Evolutionary conservation across 441 rosid genomes (phyloP).

Genomic region (Melianthus villosus): DNA sequence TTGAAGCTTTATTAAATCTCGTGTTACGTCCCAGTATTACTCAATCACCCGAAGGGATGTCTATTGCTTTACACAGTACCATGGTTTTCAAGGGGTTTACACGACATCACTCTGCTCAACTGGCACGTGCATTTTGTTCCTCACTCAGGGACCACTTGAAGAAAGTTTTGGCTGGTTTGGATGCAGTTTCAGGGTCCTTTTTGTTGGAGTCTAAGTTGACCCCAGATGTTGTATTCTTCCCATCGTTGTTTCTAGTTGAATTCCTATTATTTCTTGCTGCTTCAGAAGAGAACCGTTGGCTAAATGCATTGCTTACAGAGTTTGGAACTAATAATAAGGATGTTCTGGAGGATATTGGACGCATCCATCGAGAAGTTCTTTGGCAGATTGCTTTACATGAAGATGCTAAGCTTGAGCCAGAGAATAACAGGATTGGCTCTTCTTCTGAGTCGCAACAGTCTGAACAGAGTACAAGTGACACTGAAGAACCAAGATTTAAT

Average conservation of each 20-base stretch:
- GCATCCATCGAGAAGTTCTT: conserved; percentile 64
- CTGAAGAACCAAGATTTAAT: conserved; percentile 70
- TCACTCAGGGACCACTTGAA: conserved; percentile 63
- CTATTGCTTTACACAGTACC: conserved; percentile 90
- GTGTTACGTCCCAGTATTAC: conserved; percentile 70
- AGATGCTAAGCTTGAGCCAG: conserved; percentile 58
- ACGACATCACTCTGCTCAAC: conserved; percentile 67
- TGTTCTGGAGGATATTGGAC: conserved; percentile 77
- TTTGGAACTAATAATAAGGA: conserved; percentile 72
- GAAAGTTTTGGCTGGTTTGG: conserved; percentile 53
- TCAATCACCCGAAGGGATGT: conserved; percentile 92
- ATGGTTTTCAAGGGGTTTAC: conserved; percentile 96
- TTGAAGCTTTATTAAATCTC: conserved; percentile 69
- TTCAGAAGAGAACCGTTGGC: conserved; percentile 92
- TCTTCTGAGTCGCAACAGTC: conserved; percentile 37
- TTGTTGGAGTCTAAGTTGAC: conserved; percentile 52
- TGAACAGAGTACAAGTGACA: conserved; percentile 29
- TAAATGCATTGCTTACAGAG: conserved; percentile 83
- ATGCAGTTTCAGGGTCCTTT: conserved; percentile 39
- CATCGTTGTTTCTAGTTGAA: conserved; percentile 82
- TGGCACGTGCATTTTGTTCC: conserved; percentile 69
- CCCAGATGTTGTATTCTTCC: conserved; percentile 47
- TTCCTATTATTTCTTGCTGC: conserved; percentile 93
- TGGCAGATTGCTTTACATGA: conserved; percentile 89
- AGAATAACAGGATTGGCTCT: conserved; percentile 31